Percentiles rank a stretch among this genome's conserved stretches.
phyloP scores from a whole-genome alignment of 129 eudicot species.

The Artemisia annua region DNA sequence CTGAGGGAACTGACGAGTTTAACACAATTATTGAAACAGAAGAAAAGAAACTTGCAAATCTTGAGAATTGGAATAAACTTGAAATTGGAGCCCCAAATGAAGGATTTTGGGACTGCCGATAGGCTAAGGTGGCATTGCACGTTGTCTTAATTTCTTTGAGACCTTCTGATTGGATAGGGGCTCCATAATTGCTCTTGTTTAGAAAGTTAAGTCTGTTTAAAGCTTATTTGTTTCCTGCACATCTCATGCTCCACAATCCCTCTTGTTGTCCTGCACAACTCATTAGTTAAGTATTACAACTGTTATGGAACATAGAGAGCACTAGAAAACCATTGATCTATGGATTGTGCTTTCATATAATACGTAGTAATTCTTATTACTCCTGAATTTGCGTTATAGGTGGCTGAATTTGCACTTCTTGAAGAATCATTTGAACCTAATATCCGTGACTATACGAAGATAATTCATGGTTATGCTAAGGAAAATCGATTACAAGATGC shows the following conservation, averaged over 20 bases:
- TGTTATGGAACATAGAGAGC: too few relatives aligned
- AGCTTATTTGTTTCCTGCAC: background rate
- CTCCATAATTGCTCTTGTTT: background rate
- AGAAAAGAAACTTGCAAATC: background rate
- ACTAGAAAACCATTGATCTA: background rate
- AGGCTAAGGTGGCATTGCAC: background rate
- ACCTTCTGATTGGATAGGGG: background rate
- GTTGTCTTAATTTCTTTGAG: background rate
- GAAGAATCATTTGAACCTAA: slow-evolving; percentile 89
- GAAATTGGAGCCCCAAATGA: background rate
- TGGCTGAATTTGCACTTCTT: slow-evolving; percentile 61
- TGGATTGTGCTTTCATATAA: background rate
- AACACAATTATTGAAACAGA: background rate
- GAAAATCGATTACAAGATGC: slow-evolving; percentile 68
- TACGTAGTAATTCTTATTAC: background rate
- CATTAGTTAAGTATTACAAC: too few relatives aligned
- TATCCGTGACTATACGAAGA: slow-evolving; percentile 85
- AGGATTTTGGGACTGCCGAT: background rate
- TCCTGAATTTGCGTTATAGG: slow-evolving; percentile 38
- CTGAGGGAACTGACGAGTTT: background rate
- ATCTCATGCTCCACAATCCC: background rate
- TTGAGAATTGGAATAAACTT: background rate
- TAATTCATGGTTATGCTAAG: slow-evolving; percentile 77
- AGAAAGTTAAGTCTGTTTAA: background rate
- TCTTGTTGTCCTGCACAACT: too few relatives aligned